These are phyloP conservation scores for Cryptosporidium baileyi DNA, from an alignment of 169 alveolate species.

Conservation along the genomic window DNA sequence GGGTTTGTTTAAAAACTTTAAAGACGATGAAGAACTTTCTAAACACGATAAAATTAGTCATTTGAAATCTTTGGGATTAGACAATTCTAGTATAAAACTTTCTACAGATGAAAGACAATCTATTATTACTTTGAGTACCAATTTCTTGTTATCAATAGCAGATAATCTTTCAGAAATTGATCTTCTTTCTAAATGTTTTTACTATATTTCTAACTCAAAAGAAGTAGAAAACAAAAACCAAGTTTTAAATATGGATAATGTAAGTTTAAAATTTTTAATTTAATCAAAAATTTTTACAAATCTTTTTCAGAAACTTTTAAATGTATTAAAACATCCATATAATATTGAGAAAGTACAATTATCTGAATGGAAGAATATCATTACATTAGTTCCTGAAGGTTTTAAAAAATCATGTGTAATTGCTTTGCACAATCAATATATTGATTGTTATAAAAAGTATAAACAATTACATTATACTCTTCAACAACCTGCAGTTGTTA, in stretches of 20 bases:
- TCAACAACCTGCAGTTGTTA: constrained; percentile 57
- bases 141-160: constrained; percentile 11
- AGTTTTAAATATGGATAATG: constrained; percentile 17
- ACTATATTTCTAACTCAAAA: constrained; percentile 5
- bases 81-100: constrained; percentile 3
- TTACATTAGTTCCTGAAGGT: constrained; percentile 9
- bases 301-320: constrained; percentile 23
- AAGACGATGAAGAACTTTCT: constrained; percentile 9
- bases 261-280: constrained; percentile 16
- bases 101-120: constrained; percentile 65
- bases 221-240: neutral
- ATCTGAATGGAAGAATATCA: constrained; percentile 5
- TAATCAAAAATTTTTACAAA: neutral
- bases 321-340: constrained; percentile 9
- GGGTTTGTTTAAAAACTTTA: constrained; percentile 14
- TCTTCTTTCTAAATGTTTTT: constrained; percentile 27
- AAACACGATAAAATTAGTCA: constrained; percentile 36
- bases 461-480: constrained; percentile 56
- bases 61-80: constrained; percentile 1
- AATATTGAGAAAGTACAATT: constrained; percentile 20
- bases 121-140: constrained; percentile 35
- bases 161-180: constrained; percentile 37
- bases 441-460: constrained; percentile 43
- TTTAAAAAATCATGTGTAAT: constrained; percentile 42
- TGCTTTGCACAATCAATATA: constrained; percentile 53